Conservation (phyloP, 2,329 filamentous ascomycete species). For the Hysterium pulicare region DNA sequence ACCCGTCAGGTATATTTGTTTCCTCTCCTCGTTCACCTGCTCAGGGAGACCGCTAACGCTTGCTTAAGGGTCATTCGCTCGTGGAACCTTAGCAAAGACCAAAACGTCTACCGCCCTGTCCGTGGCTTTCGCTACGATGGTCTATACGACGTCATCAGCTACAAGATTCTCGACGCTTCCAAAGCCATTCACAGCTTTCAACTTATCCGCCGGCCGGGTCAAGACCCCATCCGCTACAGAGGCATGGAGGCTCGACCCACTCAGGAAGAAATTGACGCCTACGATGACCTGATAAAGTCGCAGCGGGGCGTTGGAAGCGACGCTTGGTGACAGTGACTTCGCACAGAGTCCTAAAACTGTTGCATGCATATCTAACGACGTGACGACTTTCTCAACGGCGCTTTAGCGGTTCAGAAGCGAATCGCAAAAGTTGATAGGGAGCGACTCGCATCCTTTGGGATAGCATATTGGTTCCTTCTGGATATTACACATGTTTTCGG, state of each 20-base stretch:
- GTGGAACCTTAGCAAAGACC: conserved; percentile 29
- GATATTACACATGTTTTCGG: too few relatives aligned
- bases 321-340: too few relatives aligned
- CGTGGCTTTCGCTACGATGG: conserved; percentile 58
- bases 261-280: conserved; percentile 24
- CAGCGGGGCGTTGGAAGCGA: not conserved
- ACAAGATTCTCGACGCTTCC: conserved; percentile 37
- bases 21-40: too few relatives aligned
- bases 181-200: conserved; percentile 49
- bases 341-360: too few relatives aligned
- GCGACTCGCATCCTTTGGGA: too few relatives aligned
- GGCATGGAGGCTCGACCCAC: conserved; percentile 45
- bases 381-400: too few relatives aligned
- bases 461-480: too few relatives aligned
- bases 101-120: conserved; percentile 45
- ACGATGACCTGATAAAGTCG: conserved; percentile 12
- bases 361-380: too few relatives aligned
- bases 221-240: conserved; percentile 47
- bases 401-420: too few relatives aligned
- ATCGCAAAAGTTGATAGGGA: too few relatives aligned
- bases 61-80: conserved; percentile 51
- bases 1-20: conserved; percentile 32
- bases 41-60: too few relatives aligned
- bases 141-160: conserved; percentile 47
- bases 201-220: conserved; percentile 42